Evolutionary conservation across 2,329 filamentous ascomycete genomes (phyloP).

Genomic region (Microsporum audouinii): DNA sequence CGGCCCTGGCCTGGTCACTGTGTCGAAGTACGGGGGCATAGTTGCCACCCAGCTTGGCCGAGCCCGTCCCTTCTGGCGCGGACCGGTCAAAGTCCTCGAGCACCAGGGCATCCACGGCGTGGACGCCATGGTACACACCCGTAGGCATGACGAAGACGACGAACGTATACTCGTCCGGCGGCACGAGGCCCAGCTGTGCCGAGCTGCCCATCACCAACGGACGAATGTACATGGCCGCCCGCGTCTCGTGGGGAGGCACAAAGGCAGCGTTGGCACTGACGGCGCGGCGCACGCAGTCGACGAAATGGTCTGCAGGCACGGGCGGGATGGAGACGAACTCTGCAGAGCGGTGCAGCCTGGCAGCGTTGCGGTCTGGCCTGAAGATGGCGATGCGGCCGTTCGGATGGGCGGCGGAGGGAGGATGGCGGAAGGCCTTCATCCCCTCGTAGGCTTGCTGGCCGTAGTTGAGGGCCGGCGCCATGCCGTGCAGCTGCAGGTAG

Average conservation of each 20-base stretch:
- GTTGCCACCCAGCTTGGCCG: conserved; percentile 91
- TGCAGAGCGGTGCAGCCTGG: conserved; percentile 73
- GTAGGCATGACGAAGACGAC: conserved; percentile 82
- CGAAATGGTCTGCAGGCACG: conserved; percentile 65
- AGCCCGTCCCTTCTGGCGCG: conserved; percentile 80
- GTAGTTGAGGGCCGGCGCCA: conserved; percentile 93
- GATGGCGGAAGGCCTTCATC: conserved; percentile 81
- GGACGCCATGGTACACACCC: conserved; percentile 83
- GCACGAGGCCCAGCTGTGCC: conserved; percentile 73
- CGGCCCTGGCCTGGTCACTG: conserved; percentile 65
- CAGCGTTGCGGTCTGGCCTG: conserved; percentile 73
- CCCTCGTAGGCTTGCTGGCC: conserved; percentile 96
- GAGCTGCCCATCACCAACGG: conserved; percentile 79
- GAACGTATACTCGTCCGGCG: conserved; percentile 87
- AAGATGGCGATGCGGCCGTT: conserved; percentile 69
- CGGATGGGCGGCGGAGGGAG: conserved; percentile 37
- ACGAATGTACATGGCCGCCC: conserved; percentile 84
- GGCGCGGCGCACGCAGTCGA: conserved; percentile 64
- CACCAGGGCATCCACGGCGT: conserved; percentile 77
- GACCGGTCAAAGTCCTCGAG: conserved; percentile 88
- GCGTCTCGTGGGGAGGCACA: conserved; percentile 79
- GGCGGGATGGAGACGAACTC: conserved; percentile 71
- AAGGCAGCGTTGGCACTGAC: conserved; percentile 81
- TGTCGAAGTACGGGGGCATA: conserved; percentile 85
- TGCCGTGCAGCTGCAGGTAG: conserved; percentile 79